Evolutionary conservation across 2,329 filamentous ascomycete species (phyloP).

Genomic region (Alternaria gaisen): DNA sequence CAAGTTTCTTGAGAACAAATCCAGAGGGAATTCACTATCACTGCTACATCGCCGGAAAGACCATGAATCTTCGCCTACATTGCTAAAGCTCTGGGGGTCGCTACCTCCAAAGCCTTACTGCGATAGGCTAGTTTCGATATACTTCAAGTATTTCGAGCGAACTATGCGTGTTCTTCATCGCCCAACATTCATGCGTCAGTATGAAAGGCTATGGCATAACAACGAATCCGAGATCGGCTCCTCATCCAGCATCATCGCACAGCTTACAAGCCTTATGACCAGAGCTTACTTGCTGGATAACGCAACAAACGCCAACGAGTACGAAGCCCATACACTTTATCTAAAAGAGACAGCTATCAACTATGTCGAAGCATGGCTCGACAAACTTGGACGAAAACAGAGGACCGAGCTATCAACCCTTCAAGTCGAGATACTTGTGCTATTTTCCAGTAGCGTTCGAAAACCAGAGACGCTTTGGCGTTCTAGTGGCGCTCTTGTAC

Average conservation of each 20-base stretch:
- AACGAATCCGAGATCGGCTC: constrained; percentile 19
- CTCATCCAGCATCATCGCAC: constrained; percentile 33
- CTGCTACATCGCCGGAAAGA: constrained; percentile 9
- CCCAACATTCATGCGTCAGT: constrained; percentile 36
- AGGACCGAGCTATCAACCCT: constrained; percentile 32
- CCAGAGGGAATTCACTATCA: constrained; percentile 17
- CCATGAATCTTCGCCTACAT: constrained; percentile 23
- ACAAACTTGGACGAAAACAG: constrained; percentile 32
- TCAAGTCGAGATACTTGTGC: constrained; percentile 28
- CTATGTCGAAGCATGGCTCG: constrained; percentile 32
- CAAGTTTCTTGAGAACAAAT: constrained; percentile 28
- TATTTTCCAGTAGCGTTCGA: constrained; percentile 25
- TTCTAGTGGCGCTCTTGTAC: constrained; percentile 49
- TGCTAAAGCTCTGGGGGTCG: constrained; percentile 29
- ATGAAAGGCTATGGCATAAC: constrained; percentile 30
- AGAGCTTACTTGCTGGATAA: constrained; percentile 34
- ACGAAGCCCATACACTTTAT: constrained; percentile 19
- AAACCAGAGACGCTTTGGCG: constrained; percentile 33
- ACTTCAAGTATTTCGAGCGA: constrained; percentile 35
- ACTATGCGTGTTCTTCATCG: constrained; percentile 35
- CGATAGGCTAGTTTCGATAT: constrained; percentile 31
- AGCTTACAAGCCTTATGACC: constrained; percentile 31
- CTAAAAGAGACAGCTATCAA: constrained; percentile 24
- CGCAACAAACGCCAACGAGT: constrained; percentile 13
- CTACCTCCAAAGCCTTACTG: constrained; percentile 33